Percentiles rank a stretch among this genome's conserved stretches.
phyloP scores from a whole-genome alignment of 345 rosid genomes.

The Syzygium aqueum region DNA sequence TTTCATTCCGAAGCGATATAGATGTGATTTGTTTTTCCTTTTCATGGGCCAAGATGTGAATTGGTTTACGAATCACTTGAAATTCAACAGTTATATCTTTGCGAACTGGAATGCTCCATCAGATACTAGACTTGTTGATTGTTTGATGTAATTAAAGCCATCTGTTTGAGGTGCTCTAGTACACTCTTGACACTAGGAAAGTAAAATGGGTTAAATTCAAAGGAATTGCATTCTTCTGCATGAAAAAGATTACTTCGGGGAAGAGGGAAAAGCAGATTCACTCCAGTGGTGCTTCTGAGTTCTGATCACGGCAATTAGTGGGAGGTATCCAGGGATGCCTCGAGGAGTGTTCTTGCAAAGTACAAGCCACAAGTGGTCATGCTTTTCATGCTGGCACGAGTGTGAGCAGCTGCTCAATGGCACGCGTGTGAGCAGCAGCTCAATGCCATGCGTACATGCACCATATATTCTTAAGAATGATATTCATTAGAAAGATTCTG shows the following conservation, averaged over 20 bases:
- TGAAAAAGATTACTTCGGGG: neutral
- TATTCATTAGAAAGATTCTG: neutral
- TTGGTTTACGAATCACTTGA: neutral
- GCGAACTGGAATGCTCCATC: neutral
- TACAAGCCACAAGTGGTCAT: neutral
- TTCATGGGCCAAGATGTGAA: neutral
- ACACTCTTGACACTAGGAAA: neutral
- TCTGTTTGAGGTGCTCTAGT: neutral
- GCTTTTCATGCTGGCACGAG: neutral
- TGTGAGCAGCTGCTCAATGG: neutral
- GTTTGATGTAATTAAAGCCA: neutral
- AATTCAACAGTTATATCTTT: neutral
- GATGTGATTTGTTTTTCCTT: neutral
- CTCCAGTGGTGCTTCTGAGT: neutral
- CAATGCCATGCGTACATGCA: neutral
- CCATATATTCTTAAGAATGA: neutral
- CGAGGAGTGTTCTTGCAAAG: neutral
- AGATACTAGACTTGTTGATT: neutral
- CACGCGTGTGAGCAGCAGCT: neutral
- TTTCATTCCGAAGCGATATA: neutral
- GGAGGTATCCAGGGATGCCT: neutral
- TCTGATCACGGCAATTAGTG: neutral
- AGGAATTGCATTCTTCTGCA: neutral
- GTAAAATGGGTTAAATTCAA: neutral
- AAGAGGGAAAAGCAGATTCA: neutral